A percentile compares a stretch with the other conserved stretches of the same genome.
Evolutionary conservation across 345 rosid species (phyloP).

Genomic region (Eucalyptus cloeziana): DNA sequence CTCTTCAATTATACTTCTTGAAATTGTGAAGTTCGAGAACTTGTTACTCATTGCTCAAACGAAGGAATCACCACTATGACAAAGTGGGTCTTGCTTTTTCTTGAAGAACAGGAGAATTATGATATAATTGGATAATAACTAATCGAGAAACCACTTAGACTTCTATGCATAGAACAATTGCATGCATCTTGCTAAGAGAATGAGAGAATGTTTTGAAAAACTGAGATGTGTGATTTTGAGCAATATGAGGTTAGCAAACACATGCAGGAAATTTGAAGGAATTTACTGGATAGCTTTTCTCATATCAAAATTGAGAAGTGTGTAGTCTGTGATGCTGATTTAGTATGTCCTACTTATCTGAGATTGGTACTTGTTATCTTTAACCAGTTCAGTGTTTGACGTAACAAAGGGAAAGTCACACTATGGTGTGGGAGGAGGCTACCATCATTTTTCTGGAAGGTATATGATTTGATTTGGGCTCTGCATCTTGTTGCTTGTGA

Average conservation of each 20-base stretch:
- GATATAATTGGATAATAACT: background rate
- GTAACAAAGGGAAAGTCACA: slow-evolving; percentile 91
- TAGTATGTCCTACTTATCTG: background rate
- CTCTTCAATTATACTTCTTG: background rate
- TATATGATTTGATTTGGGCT: background rate
- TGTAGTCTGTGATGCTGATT: background rate
- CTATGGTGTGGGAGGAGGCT: slow-evolving; percentile 83
- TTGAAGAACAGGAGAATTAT: background rate
- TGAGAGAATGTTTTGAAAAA: background rate
- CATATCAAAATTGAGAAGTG: background rate
- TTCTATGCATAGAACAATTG: background rate
- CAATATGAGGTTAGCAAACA: background rate
- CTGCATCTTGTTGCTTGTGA: background rate
- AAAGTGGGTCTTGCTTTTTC: background rate
- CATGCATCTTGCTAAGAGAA: background rate
- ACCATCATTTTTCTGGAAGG: slow-evolving; percentile 95
- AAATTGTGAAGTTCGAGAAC: background rate
- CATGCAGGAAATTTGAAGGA: background rate
- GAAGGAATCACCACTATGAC: background rate
- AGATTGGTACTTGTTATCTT: background rate
- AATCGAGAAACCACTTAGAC: background rate
- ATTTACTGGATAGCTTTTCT: background rate
- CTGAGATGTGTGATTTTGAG: background rate
- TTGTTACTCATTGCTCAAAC: background rate
- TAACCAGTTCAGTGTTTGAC: slow-evolving; percentile 81